These are phyloP conservation scores for Trichoderma guizhouense DNA, from an alignment of 2,329 filamentous ascomycete genomes.

Conservation along the genomic window DNA sequence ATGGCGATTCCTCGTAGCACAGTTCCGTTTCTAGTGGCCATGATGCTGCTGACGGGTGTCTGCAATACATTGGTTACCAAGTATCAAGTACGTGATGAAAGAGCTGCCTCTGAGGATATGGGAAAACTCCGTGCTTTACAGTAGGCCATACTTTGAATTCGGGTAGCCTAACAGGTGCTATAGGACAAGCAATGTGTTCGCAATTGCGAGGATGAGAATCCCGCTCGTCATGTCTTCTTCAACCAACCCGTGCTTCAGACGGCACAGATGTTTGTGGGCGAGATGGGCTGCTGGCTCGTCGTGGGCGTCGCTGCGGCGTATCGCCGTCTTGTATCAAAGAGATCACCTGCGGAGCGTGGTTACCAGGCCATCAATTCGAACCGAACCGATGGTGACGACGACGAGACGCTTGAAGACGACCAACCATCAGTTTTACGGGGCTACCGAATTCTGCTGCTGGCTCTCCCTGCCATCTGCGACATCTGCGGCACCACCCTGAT, in stretches of 20 bases:
- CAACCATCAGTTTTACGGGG: conserved; percentile 64
- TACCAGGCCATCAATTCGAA: conserved; percentile 64
- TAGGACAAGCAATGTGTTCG: conserved; percentile 96
- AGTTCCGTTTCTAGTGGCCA: conserved; percentile 81
- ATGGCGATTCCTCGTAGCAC: conserved; percentile 67
- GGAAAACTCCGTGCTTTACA: neutral
- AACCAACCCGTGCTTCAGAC: conserved; percentile 97
- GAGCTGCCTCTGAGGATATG: neutral
- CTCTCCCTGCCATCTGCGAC: conserved; percentile 86
- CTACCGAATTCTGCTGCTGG: conserved; percentile 68
- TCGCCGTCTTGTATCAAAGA: conserved; percentile 50
- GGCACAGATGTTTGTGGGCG: conserved; percentile 95
- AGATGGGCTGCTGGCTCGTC: conserved; percentile 94
- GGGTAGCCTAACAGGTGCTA: neutral
- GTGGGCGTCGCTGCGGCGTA: conserved; percentile 68
- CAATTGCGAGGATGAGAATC: conserved; percentile 72
- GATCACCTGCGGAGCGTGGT: conserved; percentile 45
- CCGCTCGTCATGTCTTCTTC: conserved; percentile 67
- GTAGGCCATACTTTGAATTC: neutral
- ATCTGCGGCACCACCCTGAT: conserved; percentile 94
- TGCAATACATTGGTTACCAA: conserved; percentile 98
- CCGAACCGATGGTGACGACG: conserved; percentile 29
- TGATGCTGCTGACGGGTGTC: conserved; percentile 95
- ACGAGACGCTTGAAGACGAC: conserved; percentile 18
- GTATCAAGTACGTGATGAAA: conserved; percentile 66